Percentiles rank a stretch among this genome's conserved stretches.
Evolutionary conservation across 768 basidiomycete genomes (phyloP).

Genomic region (Suillus subaureus): DNA sequence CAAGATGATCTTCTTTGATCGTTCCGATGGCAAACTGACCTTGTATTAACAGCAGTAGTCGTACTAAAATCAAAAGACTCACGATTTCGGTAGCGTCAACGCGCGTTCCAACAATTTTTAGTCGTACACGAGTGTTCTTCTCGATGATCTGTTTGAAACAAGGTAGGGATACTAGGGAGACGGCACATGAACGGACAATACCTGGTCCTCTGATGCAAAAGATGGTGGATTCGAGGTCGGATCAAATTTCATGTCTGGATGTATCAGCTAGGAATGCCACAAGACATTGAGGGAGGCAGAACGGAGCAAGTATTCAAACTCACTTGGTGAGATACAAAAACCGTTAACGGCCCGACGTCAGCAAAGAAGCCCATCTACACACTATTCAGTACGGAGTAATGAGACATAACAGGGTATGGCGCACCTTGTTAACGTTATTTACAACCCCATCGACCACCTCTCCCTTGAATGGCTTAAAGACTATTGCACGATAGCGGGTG

Average conservation of each 20-base stretch:
- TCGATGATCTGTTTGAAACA: conserved; percentile 70
- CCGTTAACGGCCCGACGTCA: conserved; percentile 90
- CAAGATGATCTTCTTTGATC: conserved; percentile 97
- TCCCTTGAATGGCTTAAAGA: conserved; percentile 99
- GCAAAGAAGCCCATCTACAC: conserved; percentile 97
- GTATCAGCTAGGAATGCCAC: conserved; percentile 69
- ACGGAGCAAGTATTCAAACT: conserved; percentile 25
- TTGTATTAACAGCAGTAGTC: conserved; percentile 5
- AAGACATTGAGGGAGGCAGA: conserved; percentile 8
- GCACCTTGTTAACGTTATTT: conserved; percentile 92
- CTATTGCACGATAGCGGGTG: conserved; percentile 92
- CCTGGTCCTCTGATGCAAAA: conserved; percentile 90
- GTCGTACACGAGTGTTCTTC: conserved; percentile 87
- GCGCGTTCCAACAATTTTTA: conserved; percentile 98
- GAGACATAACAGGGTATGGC: conserved; percentile 19
- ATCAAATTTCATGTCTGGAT: conserved; percentile 93
- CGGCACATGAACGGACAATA: conserved; percentile 26
- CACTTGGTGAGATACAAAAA: conserved; percentile 97
- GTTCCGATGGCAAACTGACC: conserved; percentile 92
- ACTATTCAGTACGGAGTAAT: conserved; percentile 5
- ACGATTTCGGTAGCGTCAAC: conserved; percentile 98
- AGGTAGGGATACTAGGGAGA: conserved; percentile 8
- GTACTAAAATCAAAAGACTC: conserved; percentile 32
- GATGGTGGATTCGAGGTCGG: conserved; percentile 97
- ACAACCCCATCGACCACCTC: conserved; percentile 98